Evolutionary conservation across 345 rosid genomes (phyloP).

Genomic region (Lagerstroemia speciosa): DNA sequence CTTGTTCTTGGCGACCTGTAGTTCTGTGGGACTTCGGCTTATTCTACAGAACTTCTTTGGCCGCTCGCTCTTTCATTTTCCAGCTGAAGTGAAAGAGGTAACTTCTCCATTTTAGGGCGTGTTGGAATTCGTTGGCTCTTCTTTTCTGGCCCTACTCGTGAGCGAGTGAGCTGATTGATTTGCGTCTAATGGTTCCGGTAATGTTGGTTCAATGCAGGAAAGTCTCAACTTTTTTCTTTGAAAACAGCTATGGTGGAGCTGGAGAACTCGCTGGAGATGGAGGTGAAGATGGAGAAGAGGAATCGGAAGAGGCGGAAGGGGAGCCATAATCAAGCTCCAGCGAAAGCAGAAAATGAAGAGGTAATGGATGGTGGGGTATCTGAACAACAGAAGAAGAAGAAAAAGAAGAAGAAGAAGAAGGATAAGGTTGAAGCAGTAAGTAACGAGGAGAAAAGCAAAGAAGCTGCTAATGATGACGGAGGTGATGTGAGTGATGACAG

Average conservation of each 20-base stretch:
- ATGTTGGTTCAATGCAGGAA: background rate
- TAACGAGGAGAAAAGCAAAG: background rate
- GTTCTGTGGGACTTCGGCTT: background rate
- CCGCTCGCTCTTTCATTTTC: background rate
- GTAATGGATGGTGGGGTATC: constrained; percentile 3
- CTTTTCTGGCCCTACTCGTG: background rate
- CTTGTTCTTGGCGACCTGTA: too few species aligned
- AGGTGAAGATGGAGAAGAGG: background rate
- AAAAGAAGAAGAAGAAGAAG: constrained; percentile 9
- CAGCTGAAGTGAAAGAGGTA: background rate
- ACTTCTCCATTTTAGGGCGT: background rate
- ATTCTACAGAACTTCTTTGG: background rate
- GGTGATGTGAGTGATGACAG: background rate
- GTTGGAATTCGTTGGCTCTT: background rate
- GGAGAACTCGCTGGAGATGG: background rate
- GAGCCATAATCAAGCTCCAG: background rate
- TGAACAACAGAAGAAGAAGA: constrained; percentile 4
- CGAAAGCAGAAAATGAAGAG: constrained; percentile 1
- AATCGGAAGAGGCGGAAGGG: constrained; percentile 11
- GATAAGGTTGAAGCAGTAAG: constrained; percentile 1
- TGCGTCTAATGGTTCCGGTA: background rate
- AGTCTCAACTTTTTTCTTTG: background rate
- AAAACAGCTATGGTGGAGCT: constrained; percentile 5
- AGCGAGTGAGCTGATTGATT: too few species aligned
- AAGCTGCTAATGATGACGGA: constrained; percentile 3